A percentile compares a stretch with the other conserved stretches of the same genome.
Evolutionary conservation across 192 early-diverging fungal species (phyloP).

Genomic region (Polychytrium aggregatum): DNA sequence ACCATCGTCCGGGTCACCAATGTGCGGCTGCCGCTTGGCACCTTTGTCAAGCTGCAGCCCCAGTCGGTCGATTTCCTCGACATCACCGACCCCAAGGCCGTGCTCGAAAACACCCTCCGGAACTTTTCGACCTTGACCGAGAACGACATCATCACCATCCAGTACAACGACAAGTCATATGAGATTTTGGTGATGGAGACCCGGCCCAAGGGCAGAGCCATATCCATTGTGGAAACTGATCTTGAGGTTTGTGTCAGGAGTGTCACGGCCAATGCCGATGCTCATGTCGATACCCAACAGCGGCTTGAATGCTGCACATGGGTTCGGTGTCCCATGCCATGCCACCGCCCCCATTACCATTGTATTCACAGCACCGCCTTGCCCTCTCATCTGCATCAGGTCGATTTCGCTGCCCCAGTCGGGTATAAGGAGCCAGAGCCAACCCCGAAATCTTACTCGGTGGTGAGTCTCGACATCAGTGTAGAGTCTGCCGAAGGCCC

Average conservation of each 20-base stretch:
- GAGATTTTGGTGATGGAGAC: conserved; percentile 86
- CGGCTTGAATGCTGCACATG: conserved; percentile 1
- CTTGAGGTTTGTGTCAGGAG: conserved; percentile 48
- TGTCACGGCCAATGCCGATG: neutral
- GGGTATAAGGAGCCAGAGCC: conserved; percentile 86
- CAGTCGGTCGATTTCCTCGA: conserved; percentile 93
- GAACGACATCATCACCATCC: conserved; percentile 84
- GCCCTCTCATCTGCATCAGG: too few relatives aligned
- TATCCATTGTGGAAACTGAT: conserved; percentile 95
- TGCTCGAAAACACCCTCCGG: conserved; percentile 88
- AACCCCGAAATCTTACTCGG: conserved; percentile 5
- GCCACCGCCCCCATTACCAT: too few relatives aligned
- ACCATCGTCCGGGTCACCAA: conserved; percentile 69
- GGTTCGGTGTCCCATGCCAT: too few relatives aligned
- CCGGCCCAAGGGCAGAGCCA: conserved; percentile 65
- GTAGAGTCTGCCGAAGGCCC: neutral
- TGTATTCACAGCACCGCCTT: too few relatives aligned
- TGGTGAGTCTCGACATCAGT: conserved; percentile 13
- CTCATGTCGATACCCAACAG: too few relatives aligned
- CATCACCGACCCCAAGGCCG: conserved; percentile 92
- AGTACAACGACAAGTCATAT: conserved; percentile 79
- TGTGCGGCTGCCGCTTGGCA: conserved; percentile 64
- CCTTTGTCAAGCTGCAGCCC: conserved; percentile 92
- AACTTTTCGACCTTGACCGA: conserved; percentile 86
- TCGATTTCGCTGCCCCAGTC: conserved; percentile 92